Evolutionary conservation across 768 basidiomycete genomes (phyloP).

Genomic region (Mycena maculata): DNA sequence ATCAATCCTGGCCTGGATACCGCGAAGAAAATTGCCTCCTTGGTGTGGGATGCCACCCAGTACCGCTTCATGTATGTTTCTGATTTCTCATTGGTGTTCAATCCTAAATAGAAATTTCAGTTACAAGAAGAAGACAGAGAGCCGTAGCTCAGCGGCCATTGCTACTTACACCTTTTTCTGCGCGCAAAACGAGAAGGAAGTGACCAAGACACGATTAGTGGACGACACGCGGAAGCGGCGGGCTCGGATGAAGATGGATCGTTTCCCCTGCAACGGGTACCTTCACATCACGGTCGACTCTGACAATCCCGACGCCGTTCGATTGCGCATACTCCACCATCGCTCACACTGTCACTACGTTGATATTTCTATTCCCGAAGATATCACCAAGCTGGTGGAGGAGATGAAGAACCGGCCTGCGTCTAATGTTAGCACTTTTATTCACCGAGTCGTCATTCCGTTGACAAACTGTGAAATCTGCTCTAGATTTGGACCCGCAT

Average conservation of each 20-base stretch:
- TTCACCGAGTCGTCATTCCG: no score
- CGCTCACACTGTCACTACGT: background rate
- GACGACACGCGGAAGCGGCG: background rate
- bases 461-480: background rate
- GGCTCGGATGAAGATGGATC: background rate
- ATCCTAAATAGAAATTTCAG: no score
- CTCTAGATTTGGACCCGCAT: background rate
- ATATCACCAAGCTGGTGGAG: no score
- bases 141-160: background rate
- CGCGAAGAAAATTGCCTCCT: background rate
- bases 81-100: no score
- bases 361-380: no score
- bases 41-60: background rate
- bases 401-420: no score
- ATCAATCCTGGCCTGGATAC: background rate
- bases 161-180: background rate
- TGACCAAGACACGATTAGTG: background rate
- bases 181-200: background rate
- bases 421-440: no score
- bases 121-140: background rate
- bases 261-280: no score
- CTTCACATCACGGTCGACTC: no score
- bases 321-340: background rate
- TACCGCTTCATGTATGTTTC: background rate
- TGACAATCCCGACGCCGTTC: no score